Evolutionary conservation across 2,329 filamentous ascomycete species (phyloP).

Genomic region (Aspergillus melleus): DNA sequence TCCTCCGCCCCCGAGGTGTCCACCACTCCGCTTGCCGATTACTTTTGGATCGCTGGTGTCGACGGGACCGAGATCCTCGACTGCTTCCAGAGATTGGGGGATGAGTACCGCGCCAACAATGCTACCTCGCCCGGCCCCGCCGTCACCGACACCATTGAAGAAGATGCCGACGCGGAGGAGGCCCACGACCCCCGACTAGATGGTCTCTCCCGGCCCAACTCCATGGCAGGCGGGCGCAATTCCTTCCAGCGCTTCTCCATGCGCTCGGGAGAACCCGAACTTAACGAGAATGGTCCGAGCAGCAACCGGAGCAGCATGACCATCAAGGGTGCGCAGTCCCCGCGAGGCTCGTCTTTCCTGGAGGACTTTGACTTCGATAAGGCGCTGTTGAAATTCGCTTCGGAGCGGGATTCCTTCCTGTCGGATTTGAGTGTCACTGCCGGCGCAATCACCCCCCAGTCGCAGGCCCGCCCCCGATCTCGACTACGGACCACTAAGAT

Average conservation of each 20-base stretch:
- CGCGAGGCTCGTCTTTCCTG: slow-evolving; percentile 42
- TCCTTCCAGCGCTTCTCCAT: slow-evolving; percentile 48
- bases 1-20: slow-evolving; percentile 40
- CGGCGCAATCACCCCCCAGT: slow-evolving; percentile 69
- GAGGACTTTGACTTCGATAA: slow-evolving; percentile 90
- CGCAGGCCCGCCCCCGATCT: slow-evolving; percentile 62
- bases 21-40: slow-evolving; percentile 61
- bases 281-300: slow-evolving; percentile 46
- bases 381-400: slow-evolving; percentile 89
- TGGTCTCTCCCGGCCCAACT: slow-evolving; percentile 43
- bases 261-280: slow-evolving; percentile 51
- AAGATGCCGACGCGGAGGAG: slow-evolving; percentile 59
- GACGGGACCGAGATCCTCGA: slow-evolving; percentile 49
- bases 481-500: slow-evolving; percentile 81
- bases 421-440: slow-evolving; percentile 89
- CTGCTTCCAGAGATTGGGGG: slow-evolving; percentile 42
- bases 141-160: slow-evolving; percentile 60
- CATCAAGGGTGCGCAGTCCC: slow-evolving; percentile 48
- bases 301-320: slow-evolving; percentile 67
- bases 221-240: slow-evolving; percentile 33
- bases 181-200: slow-evolving; percentile 36
- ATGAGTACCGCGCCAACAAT: slow-evolving; percentile 42
- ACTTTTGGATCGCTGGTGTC: slow-evolving; percentile 62
- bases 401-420: slow-evolving; percentile 90
- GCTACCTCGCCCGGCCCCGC: slow-evolving; percentile 38